Conservation (phyloP, 139 green algal species). For the Penium margaritaceum region DNA sequence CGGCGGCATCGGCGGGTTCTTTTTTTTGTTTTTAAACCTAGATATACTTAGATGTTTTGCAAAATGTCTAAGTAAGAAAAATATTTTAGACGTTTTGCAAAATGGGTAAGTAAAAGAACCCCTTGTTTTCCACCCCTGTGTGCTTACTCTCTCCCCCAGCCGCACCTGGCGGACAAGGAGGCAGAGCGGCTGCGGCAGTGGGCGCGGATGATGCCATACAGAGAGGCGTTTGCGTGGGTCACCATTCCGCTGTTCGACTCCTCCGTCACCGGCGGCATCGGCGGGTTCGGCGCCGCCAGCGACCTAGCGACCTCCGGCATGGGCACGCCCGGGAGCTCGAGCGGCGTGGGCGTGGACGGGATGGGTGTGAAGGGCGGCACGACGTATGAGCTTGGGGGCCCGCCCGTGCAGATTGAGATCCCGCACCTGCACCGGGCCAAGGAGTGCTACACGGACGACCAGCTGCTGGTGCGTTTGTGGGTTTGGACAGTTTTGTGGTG, state of each 20-base stretch:
- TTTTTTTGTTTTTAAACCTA: neutral
- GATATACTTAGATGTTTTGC: too few species aligned
- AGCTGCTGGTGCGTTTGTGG: slow-evolving; percentile 13
- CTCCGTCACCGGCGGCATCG: slow-evolving; percentile 29
- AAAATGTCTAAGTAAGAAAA: too few species aligned
- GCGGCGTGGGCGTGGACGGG: neutral
- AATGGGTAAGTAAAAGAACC: too few species aligned
- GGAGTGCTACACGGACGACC: slow-evolving; percentile 41
- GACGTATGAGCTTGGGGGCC: slow-evolving; percentile 17
- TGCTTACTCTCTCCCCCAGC: slow-evolving; percentile 6
- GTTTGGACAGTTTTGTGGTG: too few species aligned
- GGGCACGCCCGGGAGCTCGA: neutral
- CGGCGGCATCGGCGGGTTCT: slow-evolving; percentile 33
- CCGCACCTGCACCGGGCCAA: slow-evolving; percentile 38
- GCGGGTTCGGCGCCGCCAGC: slow-evolving; percentile 22
- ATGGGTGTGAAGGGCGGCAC: neutral
- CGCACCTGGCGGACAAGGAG: slow-evolving; percentile 24
- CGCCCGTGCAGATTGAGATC: slow-evolving; percentile 36
- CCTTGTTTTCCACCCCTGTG: too few species aligned
- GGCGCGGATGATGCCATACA: slow-evolving; percentile 37
- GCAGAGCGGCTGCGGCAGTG: slow-evolving; percentile 5
- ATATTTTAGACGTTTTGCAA: too few species aligned
- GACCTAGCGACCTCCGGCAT: neutral
- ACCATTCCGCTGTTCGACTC: slow-evolving; percentile 43
- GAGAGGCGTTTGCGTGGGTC: slow-evolving; percentile 39